A percentile compares a stretch with the other conserved stretches of the same genome.
Conservation (phyloP, 2,329 filamentous ascomycete species). For the Xylariaceae sp. region DNA sequence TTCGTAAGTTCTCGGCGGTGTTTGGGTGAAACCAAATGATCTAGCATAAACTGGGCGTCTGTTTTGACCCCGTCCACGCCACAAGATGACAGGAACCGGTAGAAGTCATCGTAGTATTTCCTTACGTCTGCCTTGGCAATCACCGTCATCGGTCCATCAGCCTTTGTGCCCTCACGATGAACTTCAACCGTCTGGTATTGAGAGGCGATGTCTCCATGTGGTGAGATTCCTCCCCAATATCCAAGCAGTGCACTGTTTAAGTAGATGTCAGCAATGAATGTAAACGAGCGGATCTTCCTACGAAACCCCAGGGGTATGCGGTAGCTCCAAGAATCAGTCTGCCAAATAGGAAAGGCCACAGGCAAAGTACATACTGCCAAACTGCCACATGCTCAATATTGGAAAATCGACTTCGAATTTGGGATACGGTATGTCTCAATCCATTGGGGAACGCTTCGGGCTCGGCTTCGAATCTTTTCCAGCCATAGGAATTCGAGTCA, state of each 20-base stretch:
- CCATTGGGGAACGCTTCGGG: constrained; percentile 72
- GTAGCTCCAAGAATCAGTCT: not conserved
- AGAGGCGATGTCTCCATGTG: constrained; percentile 65
- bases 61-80: constrained; percentile 89
- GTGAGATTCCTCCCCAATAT: constrained; percentile 87
- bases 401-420: constrained; percentile 63
- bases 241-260: constrained; percentile 56
- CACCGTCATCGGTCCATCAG: constrained; percentile 63
- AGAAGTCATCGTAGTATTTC: constrained; percentile 86
- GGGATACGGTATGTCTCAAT: constrained; percentile 62
- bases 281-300: not conserved
- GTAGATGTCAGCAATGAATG: not conserved
- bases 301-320: not conserved
- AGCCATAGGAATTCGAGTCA: constrained; percentile 55
- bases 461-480: constrained; percentile 84
- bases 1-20: constrained; percentile 66
- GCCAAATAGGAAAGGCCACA: not conserved
- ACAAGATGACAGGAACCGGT: constrained; percentile 65
- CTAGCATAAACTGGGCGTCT: constrained; percentile 85
- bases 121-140: constrained; percentile 68
- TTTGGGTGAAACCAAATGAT: constrained; percentile 63
- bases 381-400: constrained; percentile 80
- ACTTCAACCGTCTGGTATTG: constrained; percentile 70
- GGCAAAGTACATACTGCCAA: constrained; percentile 57
- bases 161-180: constrained; percentile 44